phyloP scores from a whole-genome alignment of 129 eudicot genomes.

The Cynara cardunculus region DNA sequence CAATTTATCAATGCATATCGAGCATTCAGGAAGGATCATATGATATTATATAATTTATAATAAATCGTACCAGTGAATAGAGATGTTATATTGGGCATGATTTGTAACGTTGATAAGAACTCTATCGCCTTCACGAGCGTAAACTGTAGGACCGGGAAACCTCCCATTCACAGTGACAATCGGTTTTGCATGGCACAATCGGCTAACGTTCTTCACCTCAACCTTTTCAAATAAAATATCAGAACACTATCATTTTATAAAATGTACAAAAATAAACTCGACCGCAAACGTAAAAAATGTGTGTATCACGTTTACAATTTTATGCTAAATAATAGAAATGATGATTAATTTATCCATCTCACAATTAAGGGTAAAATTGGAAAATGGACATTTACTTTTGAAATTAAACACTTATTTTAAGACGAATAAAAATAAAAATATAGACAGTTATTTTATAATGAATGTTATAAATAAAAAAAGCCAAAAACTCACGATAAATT shows the following conservation, averaged over 20 bases:
- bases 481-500: constrained; percentile 48
- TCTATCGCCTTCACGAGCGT: constrained; percentile 65
- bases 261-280: neutral
- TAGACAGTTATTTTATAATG: neutral
- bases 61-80: constrained; percentile 65
- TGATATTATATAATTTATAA: neutral
- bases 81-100: constrained; percentile 64
- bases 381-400: neutral
- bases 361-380: neutral
- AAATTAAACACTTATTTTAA: neutral
- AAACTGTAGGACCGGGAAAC: constrained; percentile 75
- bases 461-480: neutral
- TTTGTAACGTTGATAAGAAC: constrained; percentile 60
- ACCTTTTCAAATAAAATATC: constrained; percentile 27
- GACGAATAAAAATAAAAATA: neutral
- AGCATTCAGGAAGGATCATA: neutral
- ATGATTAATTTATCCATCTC: neutral
- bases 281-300: neutral
- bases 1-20: neutral
- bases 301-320: neutral
- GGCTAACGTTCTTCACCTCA: constrained; percentile 52
- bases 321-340: neutral
- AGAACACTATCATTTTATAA: neutral
- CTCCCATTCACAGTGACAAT: constrained; percentile 71
- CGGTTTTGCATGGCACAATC: constrained; percentile 66